Base-by-base conservation (phyloP, 179 eudicot species). In the Beta corolliflora region DNA sequence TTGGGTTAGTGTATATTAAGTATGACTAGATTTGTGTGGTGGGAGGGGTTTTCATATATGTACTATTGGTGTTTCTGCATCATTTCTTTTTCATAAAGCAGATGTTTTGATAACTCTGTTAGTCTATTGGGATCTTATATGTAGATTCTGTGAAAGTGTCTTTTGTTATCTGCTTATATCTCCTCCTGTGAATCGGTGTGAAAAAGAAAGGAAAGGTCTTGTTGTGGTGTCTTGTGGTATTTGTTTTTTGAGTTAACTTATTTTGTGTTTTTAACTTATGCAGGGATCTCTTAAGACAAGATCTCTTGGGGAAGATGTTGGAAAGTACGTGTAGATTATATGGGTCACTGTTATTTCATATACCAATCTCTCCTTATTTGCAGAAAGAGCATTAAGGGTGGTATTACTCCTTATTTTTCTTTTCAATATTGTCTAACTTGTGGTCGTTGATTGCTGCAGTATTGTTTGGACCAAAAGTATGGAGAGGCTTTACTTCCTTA, bases 381-480 rank as follows among this genome's bases (percentile, higher is more conserved):
- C 44, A 74, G 59, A 48, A 15, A 48, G 18, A 65, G 50, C 50
- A 15, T 60, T 50, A 23, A 68, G 11, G 36, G 19, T 25, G 55
- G 29, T 53, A 23, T 45, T 19, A 53, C n/a, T 11, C 61, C 58
- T 55, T 48, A 52, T 23, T 71, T 23, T 58, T 66, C 56, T 54
- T n/a, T 36, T 31, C n/a, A 11, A 59, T n/a, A 59, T 64, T 67
- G 50, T 52, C 21, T 66, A 58, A 77, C 66, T 53, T 13, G 79
- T 50, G 45, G 29, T 48, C 60, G 18, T 82, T 88, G 63, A 73
- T 79, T 66, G 48, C 68, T 83, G 87, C 90, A 95, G 98, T 68
- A 86, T 96, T 60, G 88, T 88, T 61, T 95, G 97, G 98, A 96
- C 98, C 36, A 85, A 85, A 71, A 97, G 93, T 81, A 89, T 97